Evolutionary conservation across 306 rosid species (phyloP), one percentile per base, ranked within the genome.

Genomic region (Hylodesmum podocarpum): DNA sequence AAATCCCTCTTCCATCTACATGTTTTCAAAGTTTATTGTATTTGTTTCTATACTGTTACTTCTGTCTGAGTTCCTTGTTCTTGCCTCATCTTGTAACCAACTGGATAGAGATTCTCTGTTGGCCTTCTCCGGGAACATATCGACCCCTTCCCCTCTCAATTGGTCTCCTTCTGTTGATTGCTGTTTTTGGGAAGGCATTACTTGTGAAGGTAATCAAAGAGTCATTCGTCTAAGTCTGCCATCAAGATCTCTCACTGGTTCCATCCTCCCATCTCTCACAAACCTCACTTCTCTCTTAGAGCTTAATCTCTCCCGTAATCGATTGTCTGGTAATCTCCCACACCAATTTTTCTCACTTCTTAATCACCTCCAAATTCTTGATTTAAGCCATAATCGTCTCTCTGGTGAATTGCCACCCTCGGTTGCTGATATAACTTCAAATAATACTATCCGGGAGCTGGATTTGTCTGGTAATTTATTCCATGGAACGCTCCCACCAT

Each of bases 381-480:
- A 88, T 85, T 75, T 88, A 27, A 86, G 90, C 86, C 61, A 75
- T 70, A 88, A 88, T 47, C 83, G 29, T 50, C 34, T 88, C 62
- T 81, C 81, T 31, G 93, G 88, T 18, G 49, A 66, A n/a, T 62
- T 88, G 59, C 84, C 85, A 44, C 28, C 29, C 11, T 72, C 69
- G 74, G 63, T 6, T 41, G 40, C 41, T 49, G n/a, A 65, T 39
- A 39, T 2, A 31, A 43, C 8, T 19, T 9, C 22, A 69, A 72
- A 3, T 34, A 10, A 10, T 73, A 29, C 44, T 33, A 2, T 88
- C 27, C 79, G 66, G 84, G 75, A 47, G 37, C 5, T 88, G 4
- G 88, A 93, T 82, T 73, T 93, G 85, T 91, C 98, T 1, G 84
- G 96, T 80, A 93, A 93, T 53, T 37, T 54, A 11, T 82, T 93